Conservation (phyloP, 306 rosid species). For the Biancaea sappan region DNA sequence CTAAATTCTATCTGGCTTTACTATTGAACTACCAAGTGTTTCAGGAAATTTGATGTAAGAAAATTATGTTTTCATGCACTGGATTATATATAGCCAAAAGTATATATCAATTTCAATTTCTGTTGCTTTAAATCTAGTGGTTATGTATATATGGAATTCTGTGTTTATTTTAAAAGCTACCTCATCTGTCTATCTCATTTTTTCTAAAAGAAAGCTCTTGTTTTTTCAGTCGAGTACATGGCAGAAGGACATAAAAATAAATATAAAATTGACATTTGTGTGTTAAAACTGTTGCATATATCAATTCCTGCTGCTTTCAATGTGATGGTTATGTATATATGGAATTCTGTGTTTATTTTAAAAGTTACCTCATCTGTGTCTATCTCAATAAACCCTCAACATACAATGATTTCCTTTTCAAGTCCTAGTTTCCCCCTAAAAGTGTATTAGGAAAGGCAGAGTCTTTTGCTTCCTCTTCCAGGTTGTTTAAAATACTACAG, state of each 20-base stretch:
- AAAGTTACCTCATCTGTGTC: not conserved
- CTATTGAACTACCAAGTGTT: not conserved
- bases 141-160: not conserved
- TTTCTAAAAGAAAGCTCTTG: too few relatives aligned
- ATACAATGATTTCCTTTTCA: conserved; percentile 11
- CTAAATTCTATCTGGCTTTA: conserved; percentile 2
- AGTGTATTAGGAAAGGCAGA: conserved; percentile 15
- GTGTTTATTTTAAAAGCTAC: not conserved
- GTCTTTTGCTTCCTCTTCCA: conserved; percentile 25
- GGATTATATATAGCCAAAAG: not conserved
- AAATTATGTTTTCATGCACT: not conserved
- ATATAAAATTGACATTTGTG: too few relatives aligned
- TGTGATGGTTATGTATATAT: not conserved
- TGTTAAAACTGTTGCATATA: too few relatives aligned
- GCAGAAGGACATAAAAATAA: too few relatives aligned
- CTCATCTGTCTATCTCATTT: not conserved
- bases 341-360: not conserved
- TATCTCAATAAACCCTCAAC: not conserved
- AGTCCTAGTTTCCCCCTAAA: conserved; percentile 22
- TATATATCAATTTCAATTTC: not conserved
- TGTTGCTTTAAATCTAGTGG: not conserved
- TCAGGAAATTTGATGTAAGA: not conserved
- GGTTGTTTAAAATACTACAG: conserved; percentile 20
- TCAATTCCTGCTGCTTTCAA: not conserved
- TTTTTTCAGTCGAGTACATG: too few relatives aligned